A percentile compares a stretch with the other conserved stretches of the same genome.
Evolutionary conservation across 768 basidiomycete species (phyloP).

Genomic region (Russula dissimulans): DNA sequence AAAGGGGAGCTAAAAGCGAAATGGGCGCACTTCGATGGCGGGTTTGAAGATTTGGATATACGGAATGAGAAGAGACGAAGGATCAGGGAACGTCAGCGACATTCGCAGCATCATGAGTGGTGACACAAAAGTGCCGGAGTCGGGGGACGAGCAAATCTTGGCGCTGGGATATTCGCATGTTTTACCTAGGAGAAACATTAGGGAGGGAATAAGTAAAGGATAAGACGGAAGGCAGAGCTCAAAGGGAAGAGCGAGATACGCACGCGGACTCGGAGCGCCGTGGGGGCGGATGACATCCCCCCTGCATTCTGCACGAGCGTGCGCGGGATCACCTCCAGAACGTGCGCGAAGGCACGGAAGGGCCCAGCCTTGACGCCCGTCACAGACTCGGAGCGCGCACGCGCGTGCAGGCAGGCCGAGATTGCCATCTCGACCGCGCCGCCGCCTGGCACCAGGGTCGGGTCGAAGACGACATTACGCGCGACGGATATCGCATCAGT

Average conservation of each 20-base stretch:
- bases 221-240: conserved; percentile 20
- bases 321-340: conserved; percentile 50
- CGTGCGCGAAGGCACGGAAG: conserved; percentile 86
- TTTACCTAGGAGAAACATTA: conserved; percentile 60
- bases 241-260: no score
- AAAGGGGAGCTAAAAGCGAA: not conserved
- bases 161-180: conserved; percentile 97
- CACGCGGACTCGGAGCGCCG: conserved; percentile 68
- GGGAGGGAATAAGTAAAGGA: not conserved
- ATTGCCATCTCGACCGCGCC: no score
- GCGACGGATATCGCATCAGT: conserved; percentile 98
- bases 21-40: conserved; percentile 65
- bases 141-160: conserved; percentile 43
- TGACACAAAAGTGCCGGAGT: not conserved
- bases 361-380: conserved; percentile 89
- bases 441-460: no score
- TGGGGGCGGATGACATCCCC: conserved; percentile 92
- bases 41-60: conserved; percentile 95
- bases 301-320: not conserved
- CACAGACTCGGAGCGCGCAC: conserved; percentile 68
- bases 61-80: not conserved
- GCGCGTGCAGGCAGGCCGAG: conserved; percentile 73
- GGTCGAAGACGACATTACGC: conserved; percentile 96
- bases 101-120: not conserved
- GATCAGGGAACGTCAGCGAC: not conserved